A percentile compares a stretch with the other conserved stretches of the same genome.
These are phyloP conservation scores for Trebouxia gelatinosa DNA, from an alignment of 163 green algal species.

Conservation along the genomic window DNA sequence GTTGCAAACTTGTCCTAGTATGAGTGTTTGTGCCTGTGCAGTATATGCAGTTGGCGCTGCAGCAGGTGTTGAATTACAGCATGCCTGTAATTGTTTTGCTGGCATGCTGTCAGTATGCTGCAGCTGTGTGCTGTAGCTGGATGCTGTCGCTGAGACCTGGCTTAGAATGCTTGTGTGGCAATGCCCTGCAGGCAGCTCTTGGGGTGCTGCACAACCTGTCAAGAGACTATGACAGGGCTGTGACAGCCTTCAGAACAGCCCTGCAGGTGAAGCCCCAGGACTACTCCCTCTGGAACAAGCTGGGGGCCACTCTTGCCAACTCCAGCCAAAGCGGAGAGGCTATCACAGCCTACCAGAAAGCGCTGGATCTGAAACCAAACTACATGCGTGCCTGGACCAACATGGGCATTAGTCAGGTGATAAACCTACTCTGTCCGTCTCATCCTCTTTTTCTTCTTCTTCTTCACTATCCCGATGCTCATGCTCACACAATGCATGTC, in stretches of 20 bases:
- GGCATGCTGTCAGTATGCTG: not conserved
- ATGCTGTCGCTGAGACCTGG: not conserved
- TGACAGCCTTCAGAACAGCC: constrained; percentile 78
- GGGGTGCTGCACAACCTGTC: constrained; percentile 92
- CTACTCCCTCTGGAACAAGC: constrained; percentile 97
- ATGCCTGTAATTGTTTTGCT: too few species aligned
- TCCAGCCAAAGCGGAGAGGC: constrained; percentile 72
- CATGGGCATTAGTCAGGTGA: constrained; percentile 91
- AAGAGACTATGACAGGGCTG: constrained; percentile 78
- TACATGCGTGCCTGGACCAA: constrained; percentile 99
- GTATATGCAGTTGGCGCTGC: too few species aligned
- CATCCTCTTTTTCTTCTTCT: too few species aligned
- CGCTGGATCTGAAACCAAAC: constrained; percentile 96
- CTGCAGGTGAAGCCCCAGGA: constrained; percentile 73
- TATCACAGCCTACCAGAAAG: constrained; percentile 78
- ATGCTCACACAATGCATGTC: not conserved
- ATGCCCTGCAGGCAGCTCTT: constrained; percentile 79
- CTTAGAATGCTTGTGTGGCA: constrained; percentile 44
- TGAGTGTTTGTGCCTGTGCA: too few species aligned
- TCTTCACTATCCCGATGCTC: not conserved
- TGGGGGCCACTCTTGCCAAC: constrained; percentile 96
- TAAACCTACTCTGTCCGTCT: too few species aligned
- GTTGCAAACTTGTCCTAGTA: too few species aligned
- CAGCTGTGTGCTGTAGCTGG: not conserved
- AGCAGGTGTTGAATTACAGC: too few species aligned